phyloP scores from a whole-genome alignment of 2,329 filamentous ascomycete genomes.

The Ilyonectria sp. region DNA sequence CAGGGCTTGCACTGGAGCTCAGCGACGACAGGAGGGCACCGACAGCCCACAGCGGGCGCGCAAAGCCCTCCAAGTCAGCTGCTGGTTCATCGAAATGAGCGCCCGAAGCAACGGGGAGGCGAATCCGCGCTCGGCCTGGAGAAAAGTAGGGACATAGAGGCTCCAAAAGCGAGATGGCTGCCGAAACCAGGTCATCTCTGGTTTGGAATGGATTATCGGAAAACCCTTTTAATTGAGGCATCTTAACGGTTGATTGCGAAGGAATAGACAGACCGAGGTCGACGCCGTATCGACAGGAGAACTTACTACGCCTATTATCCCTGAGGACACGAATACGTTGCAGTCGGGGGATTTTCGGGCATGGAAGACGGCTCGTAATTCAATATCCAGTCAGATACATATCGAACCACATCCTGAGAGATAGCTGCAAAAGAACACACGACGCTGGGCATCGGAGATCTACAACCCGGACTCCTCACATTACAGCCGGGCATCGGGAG shows the following conservation, averaged over 20 bases:
- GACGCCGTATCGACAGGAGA: not conserved
- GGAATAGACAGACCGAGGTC: no score
- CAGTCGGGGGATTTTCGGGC: not conserved
- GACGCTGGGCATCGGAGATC: not conserved
- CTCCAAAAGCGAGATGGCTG: constrained; percentile 15
- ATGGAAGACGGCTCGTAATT: not conserved
- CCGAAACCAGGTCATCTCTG: constrained; percentile 14
- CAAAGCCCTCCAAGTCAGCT: constrained; percentile 63
- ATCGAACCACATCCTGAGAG: not conserved
- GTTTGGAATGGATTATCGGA: constrained; percentile 14
- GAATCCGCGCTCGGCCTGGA: constrained; percentile 50
- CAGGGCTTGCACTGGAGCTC: constrained; percentile 46
- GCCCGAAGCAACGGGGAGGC: constrained; percentile 55
- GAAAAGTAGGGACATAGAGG: constrained; percentile 16
- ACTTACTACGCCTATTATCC: not conserved
- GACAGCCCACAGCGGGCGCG: constrained; percentile 56
- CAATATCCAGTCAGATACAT: not conserved
- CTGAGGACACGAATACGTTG: not conserved
- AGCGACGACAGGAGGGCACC: constrained; percentile 57
- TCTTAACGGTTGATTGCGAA: not conserved
- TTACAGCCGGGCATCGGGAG: constrained; percentile 14
- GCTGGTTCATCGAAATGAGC: constrained; percentile 61
- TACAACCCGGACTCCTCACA: not conserved
- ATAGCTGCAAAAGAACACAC: not conserved
- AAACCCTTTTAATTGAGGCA: constrained; percentile 26